Percentiles rank a stretch among this genome's conserved stretches.
These are phyloP conservation scores for Ottelia alismoides DNA, from an alignment of 106 monocot genomes.

Conservation along the genomic window DNA sequence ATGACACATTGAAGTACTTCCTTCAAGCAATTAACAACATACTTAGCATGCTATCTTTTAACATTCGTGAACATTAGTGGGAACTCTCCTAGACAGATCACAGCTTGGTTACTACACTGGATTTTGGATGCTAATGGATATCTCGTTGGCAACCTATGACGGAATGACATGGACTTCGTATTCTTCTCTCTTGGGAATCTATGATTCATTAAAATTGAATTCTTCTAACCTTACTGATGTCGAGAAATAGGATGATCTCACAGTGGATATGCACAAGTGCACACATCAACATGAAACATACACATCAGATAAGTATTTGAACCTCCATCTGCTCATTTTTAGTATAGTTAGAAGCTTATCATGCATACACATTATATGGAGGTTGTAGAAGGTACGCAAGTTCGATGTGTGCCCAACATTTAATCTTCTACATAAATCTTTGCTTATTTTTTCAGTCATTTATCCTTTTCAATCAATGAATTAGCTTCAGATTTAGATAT, in stretches of 20 bases:
- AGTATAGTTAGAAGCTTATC: no score
- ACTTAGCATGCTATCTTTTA: conserved; percentile 85
- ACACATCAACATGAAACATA: no score
- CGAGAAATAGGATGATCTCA: conserved; percentile 95
- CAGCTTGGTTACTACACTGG: conserved; percentile 85
- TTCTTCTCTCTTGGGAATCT: conserved; percentile 92
- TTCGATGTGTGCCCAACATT: no score
- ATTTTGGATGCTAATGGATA: conserved; percentile 82
- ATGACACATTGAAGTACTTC: conserved; percentile 68
- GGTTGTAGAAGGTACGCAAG: no score
- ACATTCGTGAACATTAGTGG: conserved; percentile 93
- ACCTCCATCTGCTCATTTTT: no score
- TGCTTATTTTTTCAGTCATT: no score
- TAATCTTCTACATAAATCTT: no score
- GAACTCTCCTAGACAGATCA: conserved; percentile 92
- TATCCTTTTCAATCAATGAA: no score
- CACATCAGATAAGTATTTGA: no score
- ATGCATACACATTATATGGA: no score
- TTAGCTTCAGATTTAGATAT: no score
- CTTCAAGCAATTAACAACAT: conserved; percentile 73
- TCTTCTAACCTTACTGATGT: conserved; percentile 78
- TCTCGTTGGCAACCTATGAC: conserved; percentile 85
- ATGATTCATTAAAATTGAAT: conserved; percentile 82
- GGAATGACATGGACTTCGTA: conserved; percentile 94
- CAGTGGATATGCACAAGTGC: no score